Conservation (phyloP, 2,329 filamentous ascomycete species). For the Chrysoporthe puriensis region DNA sequence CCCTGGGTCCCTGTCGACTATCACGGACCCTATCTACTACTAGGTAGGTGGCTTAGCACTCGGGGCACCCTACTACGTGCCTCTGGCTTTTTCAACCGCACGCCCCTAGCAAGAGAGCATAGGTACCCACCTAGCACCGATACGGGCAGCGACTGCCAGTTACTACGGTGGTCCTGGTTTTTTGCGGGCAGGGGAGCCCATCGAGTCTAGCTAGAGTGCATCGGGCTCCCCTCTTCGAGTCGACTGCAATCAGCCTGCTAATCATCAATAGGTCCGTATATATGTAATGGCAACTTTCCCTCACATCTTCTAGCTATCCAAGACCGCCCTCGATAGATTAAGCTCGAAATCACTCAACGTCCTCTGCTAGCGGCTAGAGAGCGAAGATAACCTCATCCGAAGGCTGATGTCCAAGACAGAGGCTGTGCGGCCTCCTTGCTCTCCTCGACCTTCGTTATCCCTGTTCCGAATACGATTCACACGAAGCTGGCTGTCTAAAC, state of each 20-base stretch:
- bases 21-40: background rate
- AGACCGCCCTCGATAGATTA: background rate
- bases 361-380: background rate
- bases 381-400: slow-evolving; percentile 2
- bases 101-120: background rate
- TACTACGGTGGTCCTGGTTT: background rate
- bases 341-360: slow-evolving; percentile 1
- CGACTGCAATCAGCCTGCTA: background rate
- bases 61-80: slow-evolving; percentile 2
- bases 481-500: slow-evolving; percentile 1
- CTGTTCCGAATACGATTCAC: slow-evolving; percentile 4
- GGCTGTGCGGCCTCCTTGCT: background rate
- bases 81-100: slow-evolving; percentile 2
- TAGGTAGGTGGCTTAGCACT: background rate
- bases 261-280: background rate
- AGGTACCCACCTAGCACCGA: slow-evolving; percentile 9
- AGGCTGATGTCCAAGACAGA: slow-evolving; percentile 4
- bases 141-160: background rate
- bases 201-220: slow-evolving; percentile 3
- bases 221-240: background rate
- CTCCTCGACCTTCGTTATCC: background rate
- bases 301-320: background rate
- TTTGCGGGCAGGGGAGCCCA: background rate
- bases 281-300: background rate
- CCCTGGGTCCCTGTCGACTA: slow-evolving; percentile 2